Evolutionary conservation across 2,329 filamentous ascomycete genomes (phyloP).

Genomic region (Microcyclosporella mali): DNA sequence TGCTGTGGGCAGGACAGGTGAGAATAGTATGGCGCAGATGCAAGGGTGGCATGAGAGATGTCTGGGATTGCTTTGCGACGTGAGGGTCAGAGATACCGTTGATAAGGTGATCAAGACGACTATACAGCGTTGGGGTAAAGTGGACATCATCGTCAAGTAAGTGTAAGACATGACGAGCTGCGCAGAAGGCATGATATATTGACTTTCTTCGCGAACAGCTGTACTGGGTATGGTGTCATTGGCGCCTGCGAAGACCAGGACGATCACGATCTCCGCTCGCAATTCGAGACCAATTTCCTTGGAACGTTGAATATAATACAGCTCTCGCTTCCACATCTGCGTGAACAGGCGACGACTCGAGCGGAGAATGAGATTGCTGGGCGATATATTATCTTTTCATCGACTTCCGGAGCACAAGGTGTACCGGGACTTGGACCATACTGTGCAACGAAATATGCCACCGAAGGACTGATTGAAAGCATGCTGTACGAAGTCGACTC

Average conservation of each 20-base stretch:
- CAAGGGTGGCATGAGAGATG: conserved; percentile 64
- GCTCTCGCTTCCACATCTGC: conserved; percentile 78
- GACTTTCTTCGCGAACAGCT: conserved; percentile 39
- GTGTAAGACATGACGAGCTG: conserved; percentile 6
- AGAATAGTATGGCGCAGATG: conserved; percentile 69
- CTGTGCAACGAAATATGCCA: conserved; percentile 94
- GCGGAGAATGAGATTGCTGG: conserved; percentile 43
- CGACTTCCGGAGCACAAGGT: conserved; percentile 83
- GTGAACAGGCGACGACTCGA: conserved; percentile 52
- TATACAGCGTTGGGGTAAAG: conserved; percentile 62
- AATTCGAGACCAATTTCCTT: conserved; percentile 98
- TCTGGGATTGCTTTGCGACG: conserved; percentile 80
- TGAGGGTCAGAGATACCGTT: conserved; percentile 75
- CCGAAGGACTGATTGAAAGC: conserved; percentile 90
- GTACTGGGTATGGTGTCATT: conserved; percentile 91
- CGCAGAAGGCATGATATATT: neutral
- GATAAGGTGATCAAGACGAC: conserved; percentile 62
- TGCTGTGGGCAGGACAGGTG: conserved; percentile 75
- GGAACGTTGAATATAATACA: conserved; percentile 92
- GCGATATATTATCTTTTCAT: conserved; percentile 90
- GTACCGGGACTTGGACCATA: conserved; percentile 90
- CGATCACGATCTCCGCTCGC: conserved; percentile 86
- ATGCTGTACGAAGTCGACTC: conserved; percentile 92
- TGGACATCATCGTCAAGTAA: conserved; percentile 81
- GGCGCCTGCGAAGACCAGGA: conserved; percentile 95